These are phyloP conservation scores for Aspergillus leporis DNA, from an alignment of 495 filamentous ascomycete species.

Conservation along the genomic window DNA sequence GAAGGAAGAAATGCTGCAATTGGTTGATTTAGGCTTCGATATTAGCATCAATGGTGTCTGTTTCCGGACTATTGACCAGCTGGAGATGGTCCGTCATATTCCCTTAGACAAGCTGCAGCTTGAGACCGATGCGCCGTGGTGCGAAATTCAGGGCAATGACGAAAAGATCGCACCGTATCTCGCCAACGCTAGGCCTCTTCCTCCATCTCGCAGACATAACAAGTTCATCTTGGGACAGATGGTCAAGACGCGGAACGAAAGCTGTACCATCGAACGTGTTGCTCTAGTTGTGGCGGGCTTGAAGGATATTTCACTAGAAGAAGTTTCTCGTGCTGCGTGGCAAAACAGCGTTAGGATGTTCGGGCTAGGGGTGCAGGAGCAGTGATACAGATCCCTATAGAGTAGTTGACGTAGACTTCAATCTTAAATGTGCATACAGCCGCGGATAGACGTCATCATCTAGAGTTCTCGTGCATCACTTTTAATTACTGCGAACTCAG, in stretches of 20 bases:
- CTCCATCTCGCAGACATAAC: conserved; percentile 26
- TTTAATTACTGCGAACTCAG: too few species aligned
- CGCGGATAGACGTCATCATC: not conserved
- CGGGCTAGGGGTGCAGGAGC: conserved; percentile 16
- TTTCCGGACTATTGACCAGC: conserved; percentile 28
- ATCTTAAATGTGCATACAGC: conserved; percentile 21
- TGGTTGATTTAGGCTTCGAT: conserved; percentile 29
- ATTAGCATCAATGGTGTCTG: conserved; percentile 34
- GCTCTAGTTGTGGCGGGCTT: conserved; percentile 32
- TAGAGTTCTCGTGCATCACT: too few species aligned
- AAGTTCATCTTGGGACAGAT: conserved; percentile 32
- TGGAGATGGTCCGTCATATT: conserved; percentile 31
- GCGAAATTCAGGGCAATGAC: conserved; percentile 27
- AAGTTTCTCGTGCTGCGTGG: conserved; percentile 31
- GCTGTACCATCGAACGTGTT: conserved; percentile 32
- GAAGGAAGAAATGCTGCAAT: conserved; percentile 27
- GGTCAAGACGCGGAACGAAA: conserved; percentile 35
- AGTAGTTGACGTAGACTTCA: not conserved
- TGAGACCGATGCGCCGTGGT: conserved; percentile 40
- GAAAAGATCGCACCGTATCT: conserved; percentile 23
- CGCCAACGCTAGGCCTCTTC: conserved; percentile 19
- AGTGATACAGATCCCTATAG: not conserved
- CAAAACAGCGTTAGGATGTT: conserved; percentile 35
- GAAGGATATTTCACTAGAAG: conserved; percentile 27
- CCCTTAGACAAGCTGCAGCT: conserved; percentile 30